Evolutionary conservation across 2,329 filamentous ascomycete species (phyloP).

Genomic region (Colletotrichum horii): DNA sequence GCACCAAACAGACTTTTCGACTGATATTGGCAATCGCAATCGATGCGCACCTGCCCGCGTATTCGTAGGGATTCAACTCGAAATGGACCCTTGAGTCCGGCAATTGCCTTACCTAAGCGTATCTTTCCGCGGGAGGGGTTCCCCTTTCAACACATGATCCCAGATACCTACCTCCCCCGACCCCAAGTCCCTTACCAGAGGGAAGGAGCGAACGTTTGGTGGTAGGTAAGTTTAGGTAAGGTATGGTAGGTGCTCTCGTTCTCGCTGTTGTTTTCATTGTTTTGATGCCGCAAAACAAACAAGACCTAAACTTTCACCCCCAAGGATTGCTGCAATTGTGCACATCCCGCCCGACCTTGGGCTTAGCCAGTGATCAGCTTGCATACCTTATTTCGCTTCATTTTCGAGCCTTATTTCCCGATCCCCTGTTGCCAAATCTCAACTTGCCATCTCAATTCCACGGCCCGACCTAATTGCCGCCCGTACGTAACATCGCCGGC

Average conservation of each 20-base stretch:
- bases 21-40: neutral
- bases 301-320: neutral
- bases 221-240: neutral
- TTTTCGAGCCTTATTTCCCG: neutral
- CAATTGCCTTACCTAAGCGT: neutral
- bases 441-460: neutral
- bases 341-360: neutral
- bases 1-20: neutral
- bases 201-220: neutral
- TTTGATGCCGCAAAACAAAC: neutral
- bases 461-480: constrained; percentile 18
- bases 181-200: no score
- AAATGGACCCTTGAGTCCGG: neutral
- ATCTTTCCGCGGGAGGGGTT: neutral
- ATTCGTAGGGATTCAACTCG: neutral
- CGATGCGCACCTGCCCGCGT: neutral
- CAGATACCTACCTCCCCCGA: neutral
- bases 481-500: neutral
- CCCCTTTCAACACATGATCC: neutral
- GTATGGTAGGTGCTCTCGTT: neutral
- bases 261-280: neutral
- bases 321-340: neutral
- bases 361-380: neutral
- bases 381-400: neutral
- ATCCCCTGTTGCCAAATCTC: neutral